Conservation (phyloP, 2,329 filamentous ascomycete genomes). For the Aspergillus sp. region DNA sequence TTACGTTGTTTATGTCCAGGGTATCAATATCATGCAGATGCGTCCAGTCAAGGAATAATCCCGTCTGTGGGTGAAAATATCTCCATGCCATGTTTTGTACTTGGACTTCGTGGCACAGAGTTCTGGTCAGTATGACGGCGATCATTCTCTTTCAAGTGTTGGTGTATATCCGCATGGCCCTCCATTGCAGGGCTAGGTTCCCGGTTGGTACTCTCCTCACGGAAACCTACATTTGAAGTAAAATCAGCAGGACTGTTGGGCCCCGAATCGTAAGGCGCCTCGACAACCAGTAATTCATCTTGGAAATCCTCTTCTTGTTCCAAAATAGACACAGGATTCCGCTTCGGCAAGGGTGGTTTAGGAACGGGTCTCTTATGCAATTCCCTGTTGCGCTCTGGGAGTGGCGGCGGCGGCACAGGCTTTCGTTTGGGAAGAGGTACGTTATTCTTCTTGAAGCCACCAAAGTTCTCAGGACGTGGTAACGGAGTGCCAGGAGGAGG, state of each 20-base stretch:
- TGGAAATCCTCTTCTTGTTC: conserved; percentile 31
- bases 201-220: not conserved
- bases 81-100: conserved; percentile 11
- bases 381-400: conserved; percentile 26
- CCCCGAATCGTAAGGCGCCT: conserved; percentile 60
- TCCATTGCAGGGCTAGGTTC: not conserved
- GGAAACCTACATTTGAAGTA: not conserved
- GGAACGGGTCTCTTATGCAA: conserved; percentile 32
- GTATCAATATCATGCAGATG: too few species aligned
- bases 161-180: not conserved
- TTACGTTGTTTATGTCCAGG: not conserved
- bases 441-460: conserved; percentile 50
- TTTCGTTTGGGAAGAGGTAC: conserved; percentile 62
- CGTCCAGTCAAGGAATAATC: conserved; percentile 6
- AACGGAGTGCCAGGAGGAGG: conserved; percentile 77
- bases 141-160: too few species aligned
- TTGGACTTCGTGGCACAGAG: not conserved
- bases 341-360: conserved; percentile 48
- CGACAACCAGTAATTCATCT: conserved; percentile 60
- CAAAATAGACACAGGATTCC: conserved; percentile 29
- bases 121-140: too few species aligned
- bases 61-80: conserved; percentile 15
- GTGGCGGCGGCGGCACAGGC: conserved; percentile 46
- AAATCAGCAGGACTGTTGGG: conserved; percentile 31
- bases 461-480: conserved; percentile 61